Percentiles rank a stretch among this genome's conserved stretches.
Conservation (phyloP, 768 basidiomycete species). For the Hygrophoropsis aurantiaca region DNA sequence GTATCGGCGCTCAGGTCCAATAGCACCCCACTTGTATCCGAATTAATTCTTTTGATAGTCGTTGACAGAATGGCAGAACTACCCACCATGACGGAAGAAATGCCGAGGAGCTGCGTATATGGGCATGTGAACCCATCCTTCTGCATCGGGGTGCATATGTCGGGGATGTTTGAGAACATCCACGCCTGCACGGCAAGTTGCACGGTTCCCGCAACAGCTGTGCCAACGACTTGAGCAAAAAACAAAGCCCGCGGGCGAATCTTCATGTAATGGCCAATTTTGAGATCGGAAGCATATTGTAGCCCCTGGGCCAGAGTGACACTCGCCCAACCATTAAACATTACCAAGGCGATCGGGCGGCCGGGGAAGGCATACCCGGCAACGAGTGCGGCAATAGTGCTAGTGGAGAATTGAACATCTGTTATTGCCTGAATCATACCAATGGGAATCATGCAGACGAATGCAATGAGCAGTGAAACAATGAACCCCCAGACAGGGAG, state of each 20-base stretch:
- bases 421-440: constrained; percentile 59
- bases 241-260: constrained; percentile 31
- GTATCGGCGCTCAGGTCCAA: constrained; percentile 69
- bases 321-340: constrained; percentile 67
- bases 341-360: constrained; percentile 71
- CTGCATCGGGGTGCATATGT: constrained; percentile 39
- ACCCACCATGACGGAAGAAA: constrained; percentile 50
- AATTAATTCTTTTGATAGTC: constrained; percentile 15
- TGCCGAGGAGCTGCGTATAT: constrained; percentile 39
- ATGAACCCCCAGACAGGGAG: constrained; percentile 40
- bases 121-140: constrained; percentile 42
- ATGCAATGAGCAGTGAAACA: constrained; percentile 24
- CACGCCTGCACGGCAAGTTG: constrained; percentile 45
- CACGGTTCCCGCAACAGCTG: constrained; percentile 39
- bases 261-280: constrained; percentile 30
- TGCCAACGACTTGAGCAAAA: constrained; percentile 48
- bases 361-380: constrained; percentile 75
- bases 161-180: constrained; percentile 45
- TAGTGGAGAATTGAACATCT: constrained; percentile 60
- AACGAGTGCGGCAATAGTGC: constrained; percentile 70
- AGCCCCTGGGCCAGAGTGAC: constrained; percentile 47
- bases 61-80: constrained; percentile 6
- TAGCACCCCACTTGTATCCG: constrained; percentile 50
- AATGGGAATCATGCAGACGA: constrained; percentile 37
- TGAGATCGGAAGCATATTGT: constrained; percentile 34